Conservation (phyloP, 2,329 filamentous ascomycete genomes). For the Aureobasidium lini region DNA sequence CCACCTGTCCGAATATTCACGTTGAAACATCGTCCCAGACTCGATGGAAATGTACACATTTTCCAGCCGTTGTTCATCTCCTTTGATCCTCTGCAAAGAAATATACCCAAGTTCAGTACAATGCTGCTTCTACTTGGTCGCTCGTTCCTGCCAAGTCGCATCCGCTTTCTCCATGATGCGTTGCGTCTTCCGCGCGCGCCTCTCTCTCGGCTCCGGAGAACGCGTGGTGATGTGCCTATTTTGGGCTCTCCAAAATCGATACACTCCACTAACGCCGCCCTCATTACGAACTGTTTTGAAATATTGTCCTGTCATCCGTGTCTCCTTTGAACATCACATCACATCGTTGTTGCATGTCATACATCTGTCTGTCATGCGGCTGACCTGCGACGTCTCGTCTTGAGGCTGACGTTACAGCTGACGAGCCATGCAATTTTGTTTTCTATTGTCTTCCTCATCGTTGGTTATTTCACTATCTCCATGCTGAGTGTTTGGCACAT, state of each 20-base stretch:
- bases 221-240: background rate
- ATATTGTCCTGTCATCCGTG: background rate
- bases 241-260: background rate
- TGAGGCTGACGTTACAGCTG: background rate
- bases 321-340: background rate
- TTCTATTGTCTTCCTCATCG: background rate
- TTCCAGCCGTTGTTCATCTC: background rate
- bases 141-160: constrained; percentile 6
- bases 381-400: background rate
- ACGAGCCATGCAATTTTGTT: background rate
- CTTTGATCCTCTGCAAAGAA: background rate
- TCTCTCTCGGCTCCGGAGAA: background rate
- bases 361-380: background rate
- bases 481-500: too few relatives aligned
- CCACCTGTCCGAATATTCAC: background rate
- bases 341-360: background rate
- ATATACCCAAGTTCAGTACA: too few relatives aligned
- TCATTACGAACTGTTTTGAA: background rate
- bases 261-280: background rate
- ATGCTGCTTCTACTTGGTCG: background rate
- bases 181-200: background rate
- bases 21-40: too few relatives aligned
- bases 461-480: too few relatives aligned
- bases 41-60: background rate
- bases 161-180: background rate